Evolutionary conservation across 148 eudicot species (phyloP).

Genomic region (Persicaria maculosa): DNA sequence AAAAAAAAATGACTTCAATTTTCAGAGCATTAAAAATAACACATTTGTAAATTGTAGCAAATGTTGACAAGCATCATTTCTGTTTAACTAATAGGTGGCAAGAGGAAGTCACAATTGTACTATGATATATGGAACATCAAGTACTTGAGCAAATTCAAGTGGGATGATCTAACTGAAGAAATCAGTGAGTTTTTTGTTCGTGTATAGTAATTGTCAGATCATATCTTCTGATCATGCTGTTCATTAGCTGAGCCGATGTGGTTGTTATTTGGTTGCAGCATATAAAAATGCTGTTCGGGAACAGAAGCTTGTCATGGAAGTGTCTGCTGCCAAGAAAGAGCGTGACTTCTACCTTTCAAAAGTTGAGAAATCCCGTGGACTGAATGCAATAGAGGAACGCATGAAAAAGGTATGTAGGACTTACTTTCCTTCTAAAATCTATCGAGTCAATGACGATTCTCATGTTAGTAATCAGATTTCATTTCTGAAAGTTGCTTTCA

Average conservation of each 20-base stretch:
- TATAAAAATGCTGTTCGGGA: conserved; percentile 60
- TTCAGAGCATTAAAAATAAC: not conserved
- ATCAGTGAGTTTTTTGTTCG: conserved; percentile 31
- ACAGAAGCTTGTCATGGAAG: conserved; percentile 71
- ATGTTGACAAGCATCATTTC: not conserved
- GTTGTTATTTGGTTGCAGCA: conserved; percentile 31
- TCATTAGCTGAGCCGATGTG: conserved; percentile 12
- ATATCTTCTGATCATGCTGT: not conserved
- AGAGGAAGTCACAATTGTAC: conserved; percentile 69
- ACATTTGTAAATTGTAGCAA: not conserved
- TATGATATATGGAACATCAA: conserved; percentile 90
- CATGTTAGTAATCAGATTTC: not conserved
- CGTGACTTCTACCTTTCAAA: conserved; percentile 68
- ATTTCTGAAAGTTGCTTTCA: not conserved
- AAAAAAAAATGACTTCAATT: not conserved
- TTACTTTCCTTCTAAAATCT: not conserved
- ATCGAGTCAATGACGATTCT: not conserved
- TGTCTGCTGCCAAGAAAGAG: conserved; percentile 79
- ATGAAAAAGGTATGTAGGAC: conserved; percentile 54
- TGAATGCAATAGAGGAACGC: conserved; percentile 61
- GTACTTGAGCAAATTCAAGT: conserved; percentile 90
- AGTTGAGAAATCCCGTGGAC: conserved; percentile 69
- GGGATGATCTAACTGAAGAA: conserved; percentile 92
- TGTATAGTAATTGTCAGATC: not conserved
- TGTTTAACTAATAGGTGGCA: conserved; percentile 62